A percentile compares a stretch with the other conserved stretches of the same genome.
These are phyloP conservation scores for Pseudoneurospora amorphoporcata DNA, from an alignment of 495 filamentous ascomycete species.

Conservation along the genomic window DNA sequence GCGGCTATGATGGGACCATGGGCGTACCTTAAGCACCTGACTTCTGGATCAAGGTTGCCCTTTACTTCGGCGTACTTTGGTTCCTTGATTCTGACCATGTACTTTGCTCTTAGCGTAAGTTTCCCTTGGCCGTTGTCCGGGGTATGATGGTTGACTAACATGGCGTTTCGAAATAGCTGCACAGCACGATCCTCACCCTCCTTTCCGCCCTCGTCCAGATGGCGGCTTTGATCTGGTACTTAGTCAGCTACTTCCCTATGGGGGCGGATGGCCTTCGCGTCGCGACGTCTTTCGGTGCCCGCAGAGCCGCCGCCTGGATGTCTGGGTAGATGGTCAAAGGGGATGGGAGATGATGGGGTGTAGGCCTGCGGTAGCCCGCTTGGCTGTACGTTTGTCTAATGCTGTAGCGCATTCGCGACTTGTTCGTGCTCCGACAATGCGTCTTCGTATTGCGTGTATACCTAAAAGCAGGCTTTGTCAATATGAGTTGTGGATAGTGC, in stretches of 20 bases:
- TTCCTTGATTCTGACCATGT: conserved; percentile 79
- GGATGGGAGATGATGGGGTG: background rate
- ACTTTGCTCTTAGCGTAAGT: conserved; percentile 87
- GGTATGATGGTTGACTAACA: background rate
- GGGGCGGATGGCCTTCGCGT: conserved; percentile 80
- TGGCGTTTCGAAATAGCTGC: conserved; percentile 47
- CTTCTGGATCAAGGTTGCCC: conserved; percentile 75
- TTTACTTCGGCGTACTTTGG: conserved; percentile 98
- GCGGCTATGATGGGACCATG: conserved; percentile 86
- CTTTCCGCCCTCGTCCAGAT: conserved; percentile 76
- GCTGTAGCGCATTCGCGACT: background rate
- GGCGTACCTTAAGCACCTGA: conserved; percentile 71
- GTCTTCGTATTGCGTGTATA: background rate
- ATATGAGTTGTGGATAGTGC: background rate
- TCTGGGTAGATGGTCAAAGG: conserved; percentile 41
- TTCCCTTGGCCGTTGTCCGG: background rate
- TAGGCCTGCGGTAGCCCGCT: background rate
- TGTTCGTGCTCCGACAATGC: background rate
- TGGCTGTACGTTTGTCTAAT: background rate
- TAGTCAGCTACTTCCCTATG: conserved; percentile 98
- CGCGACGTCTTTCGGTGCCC: conserved; percentile 74
- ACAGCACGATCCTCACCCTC: conserved; percentile 70
- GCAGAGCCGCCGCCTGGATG: conserved; percentile 82
- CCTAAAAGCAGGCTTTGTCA: background rate
- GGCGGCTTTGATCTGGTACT: conserved; percentile 78